These are phyloP conservation scores for Trichophyton verrucosum DNA, from an alignment of 2,329 filamentous ascomycete species.

Conservation along the genomic window DNA sequence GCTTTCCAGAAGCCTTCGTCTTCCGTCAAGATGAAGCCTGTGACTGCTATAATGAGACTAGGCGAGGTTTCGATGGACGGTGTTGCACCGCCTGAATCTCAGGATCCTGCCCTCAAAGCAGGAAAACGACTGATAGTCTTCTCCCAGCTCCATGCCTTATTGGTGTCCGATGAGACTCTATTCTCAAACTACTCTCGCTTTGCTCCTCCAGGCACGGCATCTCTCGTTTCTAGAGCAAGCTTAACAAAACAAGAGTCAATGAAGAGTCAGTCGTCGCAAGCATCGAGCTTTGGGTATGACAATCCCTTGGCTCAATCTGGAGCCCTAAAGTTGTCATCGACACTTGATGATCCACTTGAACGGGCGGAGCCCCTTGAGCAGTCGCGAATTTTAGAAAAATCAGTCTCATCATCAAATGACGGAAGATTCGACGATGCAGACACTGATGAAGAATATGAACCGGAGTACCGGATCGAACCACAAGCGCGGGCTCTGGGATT, in stretches of 20 bases:
- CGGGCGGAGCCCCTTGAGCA: neutral
- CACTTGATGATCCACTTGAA: constrained; percentile 4
- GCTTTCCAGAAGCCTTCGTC: constrained; percentile 24
- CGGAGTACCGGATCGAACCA: neutral
- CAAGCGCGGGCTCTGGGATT: neutral
- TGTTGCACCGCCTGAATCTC: constrained; percentile 16
- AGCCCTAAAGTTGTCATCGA: neutral
- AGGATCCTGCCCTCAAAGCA: constrained; percentile 19
- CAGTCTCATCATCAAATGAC: constrained; percentile 23
- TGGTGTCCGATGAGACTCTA: constrained; percentile 38
- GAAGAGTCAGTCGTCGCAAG: constrained; percentile 9
- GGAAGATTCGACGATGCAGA: constrained; percentile 33
- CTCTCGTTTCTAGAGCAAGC: constrained; percentile 19
- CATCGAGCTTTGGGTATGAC: neutral
- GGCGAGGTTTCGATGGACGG: constrained; percentile 25
- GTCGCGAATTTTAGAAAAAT: constrained; percentile 19
- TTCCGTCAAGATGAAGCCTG: constrained; percentile 26
- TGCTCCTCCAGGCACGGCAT: constrained; percentile 15
- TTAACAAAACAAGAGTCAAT: constrained; percentile 1
- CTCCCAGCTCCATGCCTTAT: constrained; percentile 32
- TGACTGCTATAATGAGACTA: constrained; percentile 26
- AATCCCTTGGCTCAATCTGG: neutral
- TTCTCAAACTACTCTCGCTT: constrained; percentile 36
- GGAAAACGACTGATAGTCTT: constrained; percentile 36
- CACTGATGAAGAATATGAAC: constrained; percentile 23